Base-by-base conservation (phyloP, 495 filamentous ascomycete species). In the Penicillium chermesinum region DNA sequence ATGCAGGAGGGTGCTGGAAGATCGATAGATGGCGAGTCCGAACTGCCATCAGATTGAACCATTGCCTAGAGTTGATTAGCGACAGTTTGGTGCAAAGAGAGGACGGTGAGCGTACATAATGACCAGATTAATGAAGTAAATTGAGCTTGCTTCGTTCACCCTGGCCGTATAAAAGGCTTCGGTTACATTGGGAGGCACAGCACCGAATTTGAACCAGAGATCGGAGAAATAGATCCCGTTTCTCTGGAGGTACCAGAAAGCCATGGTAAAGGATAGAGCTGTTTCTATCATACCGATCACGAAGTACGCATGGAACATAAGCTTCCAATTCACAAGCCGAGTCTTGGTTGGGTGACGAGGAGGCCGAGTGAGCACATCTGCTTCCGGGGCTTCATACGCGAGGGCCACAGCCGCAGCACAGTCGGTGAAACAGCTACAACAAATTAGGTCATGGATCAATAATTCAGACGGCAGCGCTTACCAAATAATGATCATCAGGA, bases 401-500 rank as follows among this genome's bases (percentile, higher is more conserved):
- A 88, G 64, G 0, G 79, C 74, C 0, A 78, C 83, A 3, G 85
- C 84, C 20, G 69, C 50, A 58, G 72, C 48, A 61, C 73, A 69
- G 68, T 76, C 58, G 2, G 84, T 87, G 58, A 87, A 83, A 57
- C 81, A 84, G 58, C 83, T 59, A n/a, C 1, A 22, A 25, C 22
- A 5, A 5, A 30, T 30, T 5, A 30, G 25, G 10, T n/a, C n/a
- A n/a, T n/a, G n/a, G n/a, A n/a, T n/a, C n/a, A n/a, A n/a, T n/a
- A n/a, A n/a, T n/a, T n/a, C n/a, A n/a, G n/a, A n/a, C n/a, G n/a
- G n/a, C n/a, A n/a, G 18, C 20, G 82, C 81, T 54, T 79, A 84
- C 64, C 84, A 72, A 43, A 82, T 82, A 39, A 82, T 77, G 36
- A 83, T 82, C 83, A 86, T 86, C 30, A 85, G 64, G 62, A 87